A percentile compares a stretch with the other conserved stretches of the same genome.
Evolutionary conservation across 352 stramenopile species (phyloP).

Genomic region (Globisporangium viniferum): DNA sequence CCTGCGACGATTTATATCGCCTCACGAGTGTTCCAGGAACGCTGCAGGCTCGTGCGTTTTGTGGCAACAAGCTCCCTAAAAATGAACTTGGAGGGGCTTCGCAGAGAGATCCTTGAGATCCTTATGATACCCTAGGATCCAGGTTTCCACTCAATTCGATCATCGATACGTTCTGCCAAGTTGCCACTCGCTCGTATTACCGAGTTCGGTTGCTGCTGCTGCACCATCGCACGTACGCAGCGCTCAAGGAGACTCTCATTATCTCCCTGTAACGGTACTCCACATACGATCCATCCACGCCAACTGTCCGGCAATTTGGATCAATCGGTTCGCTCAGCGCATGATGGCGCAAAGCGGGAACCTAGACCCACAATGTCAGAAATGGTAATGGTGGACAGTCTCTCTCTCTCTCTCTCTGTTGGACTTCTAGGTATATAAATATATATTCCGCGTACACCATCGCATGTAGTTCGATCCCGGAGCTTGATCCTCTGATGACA

Average conservation of each 20-base stretch:
- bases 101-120: neutral
- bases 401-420: neutral
- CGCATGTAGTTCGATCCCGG: neutral
- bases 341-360: neutral
- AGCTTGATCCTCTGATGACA: neutral
- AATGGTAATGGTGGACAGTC: neutral
- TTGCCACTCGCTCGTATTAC: too few relatives aligned
- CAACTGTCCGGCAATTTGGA: neutral
- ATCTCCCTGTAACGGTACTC: neutral
- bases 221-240: neutral
- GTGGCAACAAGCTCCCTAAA: neutral
- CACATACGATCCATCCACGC: neutral
- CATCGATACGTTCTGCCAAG: too few relatives aligned
- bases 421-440: neutral
- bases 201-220: too few relatives aligned
- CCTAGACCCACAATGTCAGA: neutral
- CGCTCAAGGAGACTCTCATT: neutral
- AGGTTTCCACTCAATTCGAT: neutral
- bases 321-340: neutral
- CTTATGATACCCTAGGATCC: too few relatives aligned
- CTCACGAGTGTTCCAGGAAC: neutral
- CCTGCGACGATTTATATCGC: neutral
- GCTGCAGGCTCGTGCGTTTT: too few relatives aligned
- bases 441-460: neutral
- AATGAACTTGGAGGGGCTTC: neutral